Evolutionary conservation across 768 basidiomycete genomes (phyloP).

Genomic region (Multifurca ochricompacta): DNA sequence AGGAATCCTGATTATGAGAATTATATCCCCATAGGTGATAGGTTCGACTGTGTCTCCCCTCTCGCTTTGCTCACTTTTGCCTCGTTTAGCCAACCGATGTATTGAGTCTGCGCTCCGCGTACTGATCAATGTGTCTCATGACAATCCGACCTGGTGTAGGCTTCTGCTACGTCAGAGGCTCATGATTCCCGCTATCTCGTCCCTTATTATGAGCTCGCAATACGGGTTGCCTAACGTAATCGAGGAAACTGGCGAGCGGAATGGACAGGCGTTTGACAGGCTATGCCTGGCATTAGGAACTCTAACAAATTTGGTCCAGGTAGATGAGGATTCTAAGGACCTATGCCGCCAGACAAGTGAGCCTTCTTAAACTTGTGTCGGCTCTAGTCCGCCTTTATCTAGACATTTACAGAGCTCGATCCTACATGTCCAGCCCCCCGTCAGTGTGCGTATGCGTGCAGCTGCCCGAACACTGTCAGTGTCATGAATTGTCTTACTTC

Average conservation of each 20-base stretch:
- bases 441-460: conserved; percentile 45
- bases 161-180: conserved; percentile 41
- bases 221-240: conserved; percentile 12
- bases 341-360: conserved; percentile 43
- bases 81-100: conserved; percentile 36
- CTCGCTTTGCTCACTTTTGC: conserved; percentile 4
- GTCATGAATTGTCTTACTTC: conserved; percentile 44
- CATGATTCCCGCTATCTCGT: conserved; percentile 41
- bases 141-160: conserved; percentile 46
- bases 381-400: conserved; percentile 1
- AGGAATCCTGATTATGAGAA: conserved; percentile 22
- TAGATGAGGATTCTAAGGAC: conserved; percentile 40
- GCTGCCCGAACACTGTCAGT: conserved; percentile 38
- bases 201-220: conserved; percentile 39
- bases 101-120: conserved; percentile 54
- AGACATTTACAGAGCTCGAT: conserved; percentile 36
- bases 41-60: background rate
- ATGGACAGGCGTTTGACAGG: conserved; percentile 49
- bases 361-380: conserved; percentile 25
- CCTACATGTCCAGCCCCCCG: conserved; percentile 44
- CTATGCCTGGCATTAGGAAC: conserved; percentile 70
- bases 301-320: conserved; percentile 68
- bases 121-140: conserved; percentile 65
- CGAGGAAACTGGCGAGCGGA: conserved; percentile 23
- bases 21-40: conserved; percentile 9